These are phyloP conservation scores for Aspergillus melleus DNA, from an alignment of 2,329 filamentous ascomycete genomes.

Conservation along the genomic window DNA sequence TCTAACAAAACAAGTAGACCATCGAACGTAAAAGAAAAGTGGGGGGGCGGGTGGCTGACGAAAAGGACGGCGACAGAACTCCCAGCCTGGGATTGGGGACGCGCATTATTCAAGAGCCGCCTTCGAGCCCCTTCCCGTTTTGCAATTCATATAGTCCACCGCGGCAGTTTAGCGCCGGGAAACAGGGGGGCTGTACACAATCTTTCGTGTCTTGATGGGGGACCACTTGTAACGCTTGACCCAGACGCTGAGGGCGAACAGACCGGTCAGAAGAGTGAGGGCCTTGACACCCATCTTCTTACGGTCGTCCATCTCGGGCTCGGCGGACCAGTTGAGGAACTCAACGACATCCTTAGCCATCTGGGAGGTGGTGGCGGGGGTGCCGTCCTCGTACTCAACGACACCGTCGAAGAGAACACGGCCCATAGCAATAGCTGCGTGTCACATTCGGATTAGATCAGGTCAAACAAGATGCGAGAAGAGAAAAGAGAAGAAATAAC, in stretches of 20 bases:
- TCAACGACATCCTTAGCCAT: conserved; percentile 99
- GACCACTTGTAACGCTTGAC: conserved; percentile 99
- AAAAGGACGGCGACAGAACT: conserved; percentile 23
- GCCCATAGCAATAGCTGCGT: conserved; percentile 81
- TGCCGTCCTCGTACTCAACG: conserved; percentile 97
- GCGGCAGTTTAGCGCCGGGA: conserved; percentile 35
- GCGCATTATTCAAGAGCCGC: conserved; percentile 27
- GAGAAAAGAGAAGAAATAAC: neutral
- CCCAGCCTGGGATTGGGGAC: conserved; percentile 26
- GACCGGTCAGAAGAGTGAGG: conserved; percentile 71
- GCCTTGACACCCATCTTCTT: conserved; percentile 99
- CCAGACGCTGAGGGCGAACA: conserved; percentile 90
- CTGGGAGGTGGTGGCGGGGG: conserved; percentile 90
- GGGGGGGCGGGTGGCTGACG: conserved; percentile 22
- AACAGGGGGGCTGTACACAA: conserved; percentile 77
- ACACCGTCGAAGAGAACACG: conserved; percentile 97
- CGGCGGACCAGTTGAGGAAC: conserved; percentile 98
- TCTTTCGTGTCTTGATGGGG: conserved; percentile 91
- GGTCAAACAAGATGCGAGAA: neutral
- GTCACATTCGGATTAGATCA: conserved; percentile 6
- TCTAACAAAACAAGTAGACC: conserved; percentile 41
- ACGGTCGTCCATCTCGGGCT: conserved; percentile 98
- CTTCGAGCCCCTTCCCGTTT: conserved; percentile 28
- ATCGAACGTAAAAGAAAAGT: conserved; percentile 18
- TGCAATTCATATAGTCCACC: conserved; percentile 30